A percentile compares a stretch with the other conserved stretches of the same genome.
Conservation (phyloP, 2,329 filamentous ascomycete genomes). For the Helminthosporium solani region DNA sequence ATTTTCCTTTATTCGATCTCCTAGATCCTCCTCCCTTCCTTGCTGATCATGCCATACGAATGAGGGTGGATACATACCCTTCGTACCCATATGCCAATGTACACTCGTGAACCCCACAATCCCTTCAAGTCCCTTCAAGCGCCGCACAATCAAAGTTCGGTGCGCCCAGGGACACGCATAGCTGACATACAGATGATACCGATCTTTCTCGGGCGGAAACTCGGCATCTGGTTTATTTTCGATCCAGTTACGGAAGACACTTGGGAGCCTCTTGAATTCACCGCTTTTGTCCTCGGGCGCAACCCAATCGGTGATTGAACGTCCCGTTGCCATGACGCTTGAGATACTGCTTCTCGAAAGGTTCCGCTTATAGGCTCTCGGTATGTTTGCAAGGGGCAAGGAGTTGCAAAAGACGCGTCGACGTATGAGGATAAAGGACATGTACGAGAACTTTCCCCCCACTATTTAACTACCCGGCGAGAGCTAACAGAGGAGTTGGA, state of each 20-base stretch:
- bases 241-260: conserved; percentile 79
- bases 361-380: background rate
- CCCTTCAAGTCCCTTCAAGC: conserved; percentile 89
- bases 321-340: conserved; percentile 23
- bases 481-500: background rate
- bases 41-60: too few species aligned
- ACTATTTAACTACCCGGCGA: too few species aligned
- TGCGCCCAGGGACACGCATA: conserved; percentile 96
- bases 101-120: conserved; percentile 78
- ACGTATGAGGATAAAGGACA: conserved; percentile 1
- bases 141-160: conserved; percentile 80
- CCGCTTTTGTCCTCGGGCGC: conserved; percentile 73
- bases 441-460: background rate
- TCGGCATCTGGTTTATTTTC: conserved; percentile 68
- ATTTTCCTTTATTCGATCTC: too few species aligned
- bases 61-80: too few species aligned
- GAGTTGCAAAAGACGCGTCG: conserved; percentile 1
- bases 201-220: conserved; percentile 81
- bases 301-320: conserved; percentile 78
- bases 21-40: too few species aligned
- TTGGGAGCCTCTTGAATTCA: conserved; percentile 88
- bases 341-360: background rate
- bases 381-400: background rate
- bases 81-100: conserved; percentile 82
- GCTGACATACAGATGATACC: conserved; percentile 93